These are phyloP conservation scores for Pelargonium hybrid DNA, from an alignment of 441 rosid species.

Conservation along the genomic window DNA sequence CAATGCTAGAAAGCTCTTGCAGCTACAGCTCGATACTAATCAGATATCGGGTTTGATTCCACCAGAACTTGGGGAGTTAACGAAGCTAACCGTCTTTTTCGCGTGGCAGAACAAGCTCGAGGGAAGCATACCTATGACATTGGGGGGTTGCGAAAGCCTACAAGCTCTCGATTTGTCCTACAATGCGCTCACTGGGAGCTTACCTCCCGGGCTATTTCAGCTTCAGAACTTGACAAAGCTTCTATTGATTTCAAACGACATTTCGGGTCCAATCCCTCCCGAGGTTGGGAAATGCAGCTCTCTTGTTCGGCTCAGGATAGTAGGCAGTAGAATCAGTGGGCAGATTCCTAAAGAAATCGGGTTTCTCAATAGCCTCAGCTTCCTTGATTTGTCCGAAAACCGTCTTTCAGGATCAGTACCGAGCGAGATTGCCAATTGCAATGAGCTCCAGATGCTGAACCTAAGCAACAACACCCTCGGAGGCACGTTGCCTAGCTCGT, in stretches of 20 bases:
- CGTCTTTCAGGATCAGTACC: conserved; percentile 60
- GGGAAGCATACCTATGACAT: conserved; percentile 74
- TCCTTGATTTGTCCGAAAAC: conserved; percentile 74
- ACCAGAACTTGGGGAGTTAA: conserved; percentile 53
- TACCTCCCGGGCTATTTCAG: conserved; percentile 75
- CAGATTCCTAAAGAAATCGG: conserved; percentile 62
- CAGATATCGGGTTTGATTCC: conserved; percentile 84
- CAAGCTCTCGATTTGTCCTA: conserved; percentile 87
- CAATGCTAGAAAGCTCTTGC: conserved; percentile 53
- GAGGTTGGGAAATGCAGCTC: conserved; percentile 78
- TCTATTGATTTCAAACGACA: conserved; percentile 65
- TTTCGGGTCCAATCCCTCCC: conserved; percentile 61
- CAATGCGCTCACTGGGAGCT: conserved; percentile 64
- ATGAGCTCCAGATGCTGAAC: conserved; percentile 73
- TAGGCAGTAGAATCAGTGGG: conserved; percentile 59
- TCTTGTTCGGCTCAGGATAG: conserved; percentile 66
- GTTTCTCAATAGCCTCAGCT: conserved; percentile 46
- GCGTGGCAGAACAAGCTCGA: conserved; percentile 95
- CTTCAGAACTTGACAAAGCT: conserved; percentile 75
- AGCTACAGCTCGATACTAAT: conserved; percentile 72
- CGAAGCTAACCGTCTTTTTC: conserved; percentile 59
- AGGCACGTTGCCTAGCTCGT: conserved; percentile 50
- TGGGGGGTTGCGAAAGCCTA: conserved; percentile 54
- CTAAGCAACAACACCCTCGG: conserved; percentile 64
- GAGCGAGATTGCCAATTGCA: conserved; percentile 61